Evolutionary conservation across 345 rosid genomes (phyloP).

Genomic region (Clausena lansium): DNA sequence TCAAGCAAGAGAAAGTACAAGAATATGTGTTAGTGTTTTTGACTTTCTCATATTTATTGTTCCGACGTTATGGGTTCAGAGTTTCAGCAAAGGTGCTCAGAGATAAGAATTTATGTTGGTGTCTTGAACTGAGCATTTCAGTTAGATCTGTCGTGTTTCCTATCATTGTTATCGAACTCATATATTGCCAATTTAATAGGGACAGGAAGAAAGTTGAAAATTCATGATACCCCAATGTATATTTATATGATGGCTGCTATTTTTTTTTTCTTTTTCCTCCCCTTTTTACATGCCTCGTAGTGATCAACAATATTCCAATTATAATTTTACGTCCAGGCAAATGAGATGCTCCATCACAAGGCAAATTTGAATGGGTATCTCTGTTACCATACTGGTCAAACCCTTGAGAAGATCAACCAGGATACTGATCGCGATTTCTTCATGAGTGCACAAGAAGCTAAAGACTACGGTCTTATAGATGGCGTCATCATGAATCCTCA

Average conservation of each 20-base stretch:
- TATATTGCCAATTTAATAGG: not conserved
- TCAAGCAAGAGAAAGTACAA: not conserved
- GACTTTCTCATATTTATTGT: not conserved
- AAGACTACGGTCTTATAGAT: constrained; percentile 62
- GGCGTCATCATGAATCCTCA: constrained; percentile 51
- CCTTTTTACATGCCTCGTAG: not conserved
- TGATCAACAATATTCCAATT: not conserved
- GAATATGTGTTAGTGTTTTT: not conserved
- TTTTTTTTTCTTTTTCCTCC: too few relatives aligned
- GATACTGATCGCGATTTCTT: constrained; percentile 65
- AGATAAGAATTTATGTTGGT: not conserved
- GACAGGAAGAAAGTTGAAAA: not conserved
- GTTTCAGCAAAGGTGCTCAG: not conserved
- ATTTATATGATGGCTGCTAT: not conserved
- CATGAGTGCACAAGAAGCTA: constrained; percentile 62
- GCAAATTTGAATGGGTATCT: constrained; percentile 53
- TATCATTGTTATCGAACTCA: not conserved
- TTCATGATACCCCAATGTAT: not conserved
- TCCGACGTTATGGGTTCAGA: not conserved
- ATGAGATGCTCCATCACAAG: constrained; percentile 59
- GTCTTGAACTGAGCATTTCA: not conserved
- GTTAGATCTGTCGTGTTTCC: not conserved
- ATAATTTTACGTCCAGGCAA: constrained; percentile 35
- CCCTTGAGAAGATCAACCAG: constrained; percentile 45
- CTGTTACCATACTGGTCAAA: constrained; percentile 52